These are phyloP conservation scores for Licmophora abbreviata DNA, from an alignment of 108 stramenopile species.

Conservation along the genomic window DNA sequence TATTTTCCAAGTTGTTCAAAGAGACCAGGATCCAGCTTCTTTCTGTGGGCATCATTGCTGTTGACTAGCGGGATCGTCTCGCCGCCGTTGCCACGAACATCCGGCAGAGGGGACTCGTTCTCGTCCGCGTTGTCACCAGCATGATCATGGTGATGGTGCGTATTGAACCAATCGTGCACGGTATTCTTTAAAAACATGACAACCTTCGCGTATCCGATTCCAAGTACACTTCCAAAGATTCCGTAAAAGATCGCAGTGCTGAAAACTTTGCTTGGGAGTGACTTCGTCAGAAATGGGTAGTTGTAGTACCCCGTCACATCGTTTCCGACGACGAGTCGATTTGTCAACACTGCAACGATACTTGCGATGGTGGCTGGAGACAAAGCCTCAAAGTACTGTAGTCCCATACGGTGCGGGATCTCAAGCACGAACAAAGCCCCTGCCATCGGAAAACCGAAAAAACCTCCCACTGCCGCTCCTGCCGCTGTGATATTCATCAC, in stretches of 20 bases:
- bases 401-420: slow-evolving; percentile 56
- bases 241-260: slow-evolving; percentile 44
- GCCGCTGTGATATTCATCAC: slow-evolving; percentile 47
- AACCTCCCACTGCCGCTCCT: slow-evolving; percentile 46
- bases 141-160: slow-evolving; percentile 8
- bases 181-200: slow-evolving; percentile 20
- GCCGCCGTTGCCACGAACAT: background rate
- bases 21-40: too few species aligned
- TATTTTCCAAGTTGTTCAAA: too few species aligned
- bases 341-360: slow-evolving; percentile 47
- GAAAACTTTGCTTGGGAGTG: slow-evolving; percentile 40
- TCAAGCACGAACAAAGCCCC: slow-evolving; percentile 57
- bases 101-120: background rate
- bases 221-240: slow-evolving; percentile 35
- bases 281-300: slow-evolving; percentile 32
- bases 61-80: background rate
- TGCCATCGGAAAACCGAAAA: slow-evolving; percentile 63
- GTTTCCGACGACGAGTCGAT: slow-evolving; percentile 36
- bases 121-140: slow-evolving; percentile 1
- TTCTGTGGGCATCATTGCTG: background rate
- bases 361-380: slow-evolving; percentile 45
- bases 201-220: slow-evolving; percentile 24
- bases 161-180: slow-evolving; percentile 29
- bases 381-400: slow-evolving; percentile 60
- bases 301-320: slow-evolving; percentile 48